These are phyloP conservation scores for Ophiostoma tasmaniense DNA, from an alignment of 2,329 filamentous ascomycete genomes.

Conservation along the genomic window DNA sequence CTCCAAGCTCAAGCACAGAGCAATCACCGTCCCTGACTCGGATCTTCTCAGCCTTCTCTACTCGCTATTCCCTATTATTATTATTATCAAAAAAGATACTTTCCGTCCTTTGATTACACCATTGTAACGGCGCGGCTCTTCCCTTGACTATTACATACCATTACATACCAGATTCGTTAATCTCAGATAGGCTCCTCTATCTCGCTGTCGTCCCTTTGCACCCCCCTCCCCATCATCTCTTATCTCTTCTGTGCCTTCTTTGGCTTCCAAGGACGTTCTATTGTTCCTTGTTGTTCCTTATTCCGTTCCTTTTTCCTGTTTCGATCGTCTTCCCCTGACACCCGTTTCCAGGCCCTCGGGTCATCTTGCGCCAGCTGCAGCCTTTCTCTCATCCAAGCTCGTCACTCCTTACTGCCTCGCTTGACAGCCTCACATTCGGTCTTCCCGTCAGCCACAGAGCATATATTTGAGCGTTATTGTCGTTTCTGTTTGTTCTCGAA, in stretches of 20 bases:
- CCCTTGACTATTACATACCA: conserved; percentile 17
- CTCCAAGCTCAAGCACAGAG: conserved; percentile 14
- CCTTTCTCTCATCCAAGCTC: background rate
- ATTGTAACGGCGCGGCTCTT: conserved; percentile 15
- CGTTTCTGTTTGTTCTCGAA: background rate
- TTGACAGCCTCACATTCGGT: background rate
- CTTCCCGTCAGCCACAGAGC: background rate
- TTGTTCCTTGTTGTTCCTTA: background rate
- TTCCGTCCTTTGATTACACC: background rate
- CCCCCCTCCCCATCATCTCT: conserved; percentile 12
- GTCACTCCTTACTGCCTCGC: background rate
- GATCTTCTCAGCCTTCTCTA: conserved; percentile 5
- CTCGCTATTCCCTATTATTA: background rate
- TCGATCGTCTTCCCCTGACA: conserved; percentile 2
- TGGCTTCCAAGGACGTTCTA: background rate
- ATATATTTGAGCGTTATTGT: background rate
- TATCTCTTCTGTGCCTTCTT: conserved; percentile 11
- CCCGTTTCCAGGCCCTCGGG: conserved; percentile 18
- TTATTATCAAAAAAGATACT: background rate
- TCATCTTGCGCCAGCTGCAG: conserved; percentile 2
- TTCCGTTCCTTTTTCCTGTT: conserved; percentile 5
- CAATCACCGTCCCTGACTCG: conserved; percentile 13
- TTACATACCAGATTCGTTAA: conserved; percentile 4
- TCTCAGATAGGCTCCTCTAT: background rate
- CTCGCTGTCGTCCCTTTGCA: background rate